phyloP scores from a whole-genome alignment of 176 grass and related monocot species.

The Luzula sylvatica region DNA sequence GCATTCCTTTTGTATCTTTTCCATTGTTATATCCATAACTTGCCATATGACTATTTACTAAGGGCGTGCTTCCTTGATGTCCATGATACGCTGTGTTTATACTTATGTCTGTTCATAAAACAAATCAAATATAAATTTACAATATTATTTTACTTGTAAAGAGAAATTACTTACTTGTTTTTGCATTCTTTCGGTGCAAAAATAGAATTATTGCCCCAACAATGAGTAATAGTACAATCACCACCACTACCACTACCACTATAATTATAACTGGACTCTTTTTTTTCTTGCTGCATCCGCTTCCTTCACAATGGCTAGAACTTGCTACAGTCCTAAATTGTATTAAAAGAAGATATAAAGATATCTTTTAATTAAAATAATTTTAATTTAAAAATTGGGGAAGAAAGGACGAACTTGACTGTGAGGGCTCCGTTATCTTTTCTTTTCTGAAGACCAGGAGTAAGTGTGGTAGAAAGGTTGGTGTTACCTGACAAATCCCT shows the following conservation, averaged over 20 bases:
- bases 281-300: background rate
- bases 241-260: background rate
- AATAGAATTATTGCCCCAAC: background rate
- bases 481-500: background rate
- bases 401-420: background rate
- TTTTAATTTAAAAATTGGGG: background rate
- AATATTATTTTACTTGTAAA: background rate
- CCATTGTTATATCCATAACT: background rate
- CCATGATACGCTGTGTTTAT: background rate
- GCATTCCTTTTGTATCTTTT: background rate
- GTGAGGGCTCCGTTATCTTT: background rate
- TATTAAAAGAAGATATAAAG: background rate
- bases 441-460: background rate
- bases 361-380: background rate
- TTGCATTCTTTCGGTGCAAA: background rate
- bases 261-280: background rate
- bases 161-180: background rate
- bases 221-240: background rate
- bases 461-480: background rate
- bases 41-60: background rate
- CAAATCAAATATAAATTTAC: background rate
- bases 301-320: background rate
- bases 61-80: background rate
- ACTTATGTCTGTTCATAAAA: background rate
- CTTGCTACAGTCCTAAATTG: background rate